phyloP scores from a whole-genome alignment of 192 early-diverging fungal genomes.

The Coemansia sp. region DNA sequence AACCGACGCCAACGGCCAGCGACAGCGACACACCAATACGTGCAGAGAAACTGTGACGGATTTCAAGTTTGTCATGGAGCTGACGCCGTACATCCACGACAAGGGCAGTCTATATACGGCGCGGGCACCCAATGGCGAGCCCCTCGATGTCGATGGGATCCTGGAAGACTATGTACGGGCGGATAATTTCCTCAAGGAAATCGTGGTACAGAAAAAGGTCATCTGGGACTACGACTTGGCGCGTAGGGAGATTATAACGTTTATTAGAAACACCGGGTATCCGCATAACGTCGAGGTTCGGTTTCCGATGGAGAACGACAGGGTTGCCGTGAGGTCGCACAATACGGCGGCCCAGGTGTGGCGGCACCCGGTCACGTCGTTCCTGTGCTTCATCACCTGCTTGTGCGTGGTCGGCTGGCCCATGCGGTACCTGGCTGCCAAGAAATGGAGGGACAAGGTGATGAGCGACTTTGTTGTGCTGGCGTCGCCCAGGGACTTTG shows the following conservation, averaged over 20 bases:
- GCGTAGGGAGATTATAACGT: slow-evolving; percentile 20
- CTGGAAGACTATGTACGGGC: slow-evolving; percentile 36
- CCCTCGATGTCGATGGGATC: slow-evolving; percentile 27
- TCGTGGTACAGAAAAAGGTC: slow-evolving; percentile 40
- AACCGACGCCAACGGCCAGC: slow-evolving; percentile 13
- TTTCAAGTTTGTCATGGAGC: slow-evolving; percentile 38
- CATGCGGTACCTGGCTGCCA: slow-evolving; percentile 22
- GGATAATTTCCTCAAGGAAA: slow-evolving; percentile 38
- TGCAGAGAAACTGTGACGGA: slow-evolving; percentile 33
- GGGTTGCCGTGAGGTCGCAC: slow-evolving; percentile 29
- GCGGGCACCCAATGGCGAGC: slow-evolving; percentile 19
- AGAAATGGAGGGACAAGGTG: slow-evolving; percentile 39
- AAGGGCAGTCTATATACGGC: slow-evolving; percentile 40
- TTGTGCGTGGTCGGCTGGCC: slow-evolving; percentile 49
- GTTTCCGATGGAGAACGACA: slow-evolving; percentile 45
- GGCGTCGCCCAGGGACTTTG: slow-evolving; percentile 33
- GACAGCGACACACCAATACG: slow-evolving; percentile 11
- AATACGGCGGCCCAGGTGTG: slow-evolving; percentile 16
- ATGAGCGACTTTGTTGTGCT: slow-evolving; percentile 52
- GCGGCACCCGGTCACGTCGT: slow-evolving; percentile 40
- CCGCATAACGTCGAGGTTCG: slow-evolving; percentile 35
- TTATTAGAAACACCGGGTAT: slow-evolving; percentile 32
- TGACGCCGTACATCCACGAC: slow-evolving; percentile 46
- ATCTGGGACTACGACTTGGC: slow-evolving; percentile 51
- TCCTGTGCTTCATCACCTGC: slow-evolving; percentile 42